Percentiles rank a stretch among this genome's conserved stretches.
Evolutionary conservation across 2,329 filamentous ascomycete species (phyloP).

Genomic region (Ceratocystis colombiana): DNA sequence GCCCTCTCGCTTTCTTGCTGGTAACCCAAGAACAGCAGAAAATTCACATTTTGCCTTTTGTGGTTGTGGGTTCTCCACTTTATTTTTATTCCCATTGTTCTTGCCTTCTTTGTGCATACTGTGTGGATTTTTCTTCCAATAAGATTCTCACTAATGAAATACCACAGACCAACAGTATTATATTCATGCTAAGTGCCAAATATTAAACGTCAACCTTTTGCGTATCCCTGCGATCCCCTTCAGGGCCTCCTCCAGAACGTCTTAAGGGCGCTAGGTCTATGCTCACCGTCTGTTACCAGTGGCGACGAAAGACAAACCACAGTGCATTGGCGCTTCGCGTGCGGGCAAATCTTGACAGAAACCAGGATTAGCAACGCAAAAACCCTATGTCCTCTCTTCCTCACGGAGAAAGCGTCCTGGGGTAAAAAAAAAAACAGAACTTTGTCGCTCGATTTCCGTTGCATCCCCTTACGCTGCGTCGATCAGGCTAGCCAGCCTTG

Average conservation of each 20-base stretch:
- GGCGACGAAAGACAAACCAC: neutral
- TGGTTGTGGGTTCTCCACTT: no score
- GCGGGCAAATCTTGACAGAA: neutral
- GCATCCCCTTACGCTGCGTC: neutral
- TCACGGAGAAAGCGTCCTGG: constrained; percentile 8
- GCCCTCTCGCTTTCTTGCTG: no score
- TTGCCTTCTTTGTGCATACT: neutral
- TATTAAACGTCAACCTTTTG: neutral
- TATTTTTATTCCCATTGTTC: neutral
- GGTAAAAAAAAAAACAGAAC: neutral
- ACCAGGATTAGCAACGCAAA: neutral
- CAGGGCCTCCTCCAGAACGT: neutral
- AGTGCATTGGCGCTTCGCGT: neutral
- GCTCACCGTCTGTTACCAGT: constrained; percentile 9
- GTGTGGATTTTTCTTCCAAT: neutral
- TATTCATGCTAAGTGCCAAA: neutral
- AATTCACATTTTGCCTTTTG: no score
- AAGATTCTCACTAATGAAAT: neutral
- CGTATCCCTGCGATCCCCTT: neutral
- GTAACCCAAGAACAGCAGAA: no score
- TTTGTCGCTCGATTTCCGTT: neutral
- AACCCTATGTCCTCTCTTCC: neutral
- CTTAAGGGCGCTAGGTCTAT: neutral
- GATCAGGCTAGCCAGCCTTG: neutral
- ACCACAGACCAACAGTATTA: neutral